Base-by-base conservation (phyloP, 2,329 filamentous ascomycete genomes). In the Fusarium coffeatum region DNA sequence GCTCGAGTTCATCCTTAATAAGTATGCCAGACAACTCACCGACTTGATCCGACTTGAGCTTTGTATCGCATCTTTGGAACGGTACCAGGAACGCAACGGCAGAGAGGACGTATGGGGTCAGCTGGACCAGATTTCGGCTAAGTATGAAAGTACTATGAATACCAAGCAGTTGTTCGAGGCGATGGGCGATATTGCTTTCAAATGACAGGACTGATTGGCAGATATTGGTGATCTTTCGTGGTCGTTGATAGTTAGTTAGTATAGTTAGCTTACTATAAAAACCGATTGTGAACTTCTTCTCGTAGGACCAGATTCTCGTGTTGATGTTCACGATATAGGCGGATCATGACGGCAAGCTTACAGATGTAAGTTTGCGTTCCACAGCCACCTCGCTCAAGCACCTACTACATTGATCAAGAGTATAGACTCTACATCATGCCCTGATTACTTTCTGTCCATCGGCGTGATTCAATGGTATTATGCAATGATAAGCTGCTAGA, bases 391-490 rank as follows among this genome's bases (percentile, higher is more conserved):
- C 16, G n/a, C 4, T 0, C 16, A 18, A n/a, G 5, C 16, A 37
- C 3, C 16, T 2, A 18, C 9, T 34, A 10, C 32, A 34, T 34
- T 18, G 32, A 34, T 34, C 16, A 37, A 37, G 16, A n/a, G 16
- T 37, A 37, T 34, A 3, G 16, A 34, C 8, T 37, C 30, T 0
- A 16, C 13, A 32, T 32, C 10, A 11, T 37, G 16, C 3, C 5
- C 16, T 37, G 16, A n/a, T 37, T 0, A n/a, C 0, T 12, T 6
- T 2, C 34, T n/a, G 10, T n/a, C 18, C 5, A 7, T 4, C 2
- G 9, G 2, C 12, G 18, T 4, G 18, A 12, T 37, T n/a, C 34
- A 37, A 12, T 3, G 11, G 3, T 37, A 4, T 37, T 1, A 6
- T 12, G 34, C 1, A n/a, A 2, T 37, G 18, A 37, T 37, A 10